Percentiles rank a stretch among this genome's conserved stretches.
phyloP scores from a whole-genome alignment of 306 rosid species.

The Lupinus albus region DNA sequence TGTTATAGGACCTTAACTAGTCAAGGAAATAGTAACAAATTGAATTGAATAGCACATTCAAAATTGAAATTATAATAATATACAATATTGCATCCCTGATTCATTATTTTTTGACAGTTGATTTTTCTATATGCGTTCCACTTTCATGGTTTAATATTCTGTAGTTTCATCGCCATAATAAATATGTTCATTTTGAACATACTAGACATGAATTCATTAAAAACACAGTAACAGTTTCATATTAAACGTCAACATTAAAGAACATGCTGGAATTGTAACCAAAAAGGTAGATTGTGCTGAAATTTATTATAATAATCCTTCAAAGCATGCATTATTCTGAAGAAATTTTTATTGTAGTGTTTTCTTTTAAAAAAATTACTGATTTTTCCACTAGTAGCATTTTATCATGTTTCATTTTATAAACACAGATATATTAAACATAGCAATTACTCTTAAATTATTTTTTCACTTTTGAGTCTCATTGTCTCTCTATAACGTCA shows the following conservation, averaged over 20 bases:
- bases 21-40: conserved; percentile 18
- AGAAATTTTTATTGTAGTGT: background rate
- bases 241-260: background rate
- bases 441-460: background rate
- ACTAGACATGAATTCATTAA: conserved; percentile 18
- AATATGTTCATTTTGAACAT: conserved; percentile 15
- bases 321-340: background rate
- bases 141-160: conserved; percentile 25
- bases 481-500: conserved; percentile 30
- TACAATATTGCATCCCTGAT: conserved; percentile 13
- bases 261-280: background rate
- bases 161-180: conserved; percentile 10
- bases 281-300: background rate
- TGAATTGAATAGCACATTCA: conserved; percentile 3
- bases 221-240: conserved; percentile 12
- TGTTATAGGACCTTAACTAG: background rate
- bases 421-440: background rate
- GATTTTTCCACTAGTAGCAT: background rate
- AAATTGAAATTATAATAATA: background rate
- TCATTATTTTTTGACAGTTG: background rate
- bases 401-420: background rate
- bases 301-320: too few relatives aligned
- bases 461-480: background rate
- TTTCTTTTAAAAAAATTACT: background rate
- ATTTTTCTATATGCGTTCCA: conserved; percentile 1